Base-by-base conservation (phyloP, 2,329 filamentous ascomycete species). In the Alternaria infectoria region DNA sequence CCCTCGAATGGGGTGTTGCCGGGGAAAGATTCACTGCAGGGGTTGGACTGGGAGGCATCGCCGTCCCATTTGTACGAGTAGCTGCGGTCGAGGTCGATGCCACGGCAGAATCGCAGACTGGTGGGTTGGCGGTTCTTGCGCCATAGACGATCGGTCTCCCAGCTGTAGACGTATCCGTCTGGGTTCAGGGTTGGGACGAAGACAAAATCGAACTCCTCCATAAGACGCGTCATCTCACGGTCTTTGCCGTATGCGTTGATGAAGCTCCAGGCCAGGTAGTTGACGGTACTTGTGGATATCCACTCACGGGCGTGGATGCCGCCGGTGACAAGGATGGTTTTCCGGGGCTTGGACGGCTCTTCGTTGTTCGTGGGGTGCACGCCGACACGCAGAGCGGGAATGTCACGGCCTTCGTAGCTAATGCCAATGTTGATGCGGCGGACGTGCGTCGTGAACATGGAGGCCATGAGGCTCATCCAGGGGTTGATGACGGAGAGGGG, bases 221-320 rank as follows among this genome's bases (percentile, higher is more conserved):
- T 86, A 9, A 98, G 85, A 64, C 89, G 90, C 19, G 91, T 94
- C 57, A 96, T 90, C 12, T 80, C 80, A 83, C 86, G 66, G 74
- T 86, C 80, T 87, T 93, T 92, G 64, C 91, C 92, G 78, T 95
- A 96, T 5, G 89, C 88, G 1, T 91, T 94, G 72, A 97, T 92
- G 51, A 98, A 86, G 15, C 89, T 92, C 87, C 96, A 97, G 10
- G 95, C 93, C 28, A 97, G 83, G 73, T 97, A 98, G 73, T 91
- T 96, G 56, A 96, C 93, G 0, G 93, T 97, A 73, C 91, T 96
- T 1, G 91, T 93, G 50, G 93, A 93, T 69, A 99, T 97, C 96
- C 96, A 99, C 83, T 99, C 96, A 40, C 96, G 88, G 4, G 94
- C 95, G 79, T 98, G 96, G n/a, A 92, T 86, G 52, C 95, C 95